Base-by-base conservation (phyloP, 306 rosid species). In the Vicia sativa region DNA sequence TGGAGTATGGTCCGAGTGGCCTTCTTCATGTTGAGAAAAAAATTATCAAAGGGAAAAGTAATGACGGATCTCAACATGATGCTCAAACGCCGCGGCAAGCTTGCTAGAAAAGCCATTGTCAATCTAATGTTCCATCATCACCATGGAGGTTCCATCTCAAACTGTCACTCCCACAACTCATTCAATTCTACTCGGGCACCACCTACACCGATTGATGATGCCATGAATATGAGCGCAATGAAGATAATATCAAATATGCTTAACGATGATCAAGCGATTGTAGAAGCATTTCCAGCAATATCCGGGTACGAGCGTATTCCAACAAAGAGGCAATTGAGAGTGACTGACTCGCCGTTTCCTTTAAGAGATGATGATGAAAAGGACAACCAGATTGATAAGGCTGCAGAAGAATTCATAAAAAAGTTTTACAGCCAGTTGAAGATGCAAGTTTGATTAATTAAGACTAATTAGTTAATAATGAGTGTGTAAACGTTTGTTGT, bases 291-390 rank as follows among this genome's bases (percentile, higher is more conserved):
- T 0, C 97, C 95, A 0, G 83, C 82, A 0, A 75, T 93, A 1
- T 89, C 87, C 0, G 90, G 86, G 26, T 84, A 82, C 1, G 87
- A 86, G 0, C 61, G 43, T 9, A 87, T 85, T 68, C 93, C 91
- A 3, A 61, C 62, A 78, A 95, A 79, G 55, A 79, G 90, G 56
- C 95, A 85, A 72, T 67, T 90, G 72, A 86, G 99, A 79, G 87
- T 93, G 5, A 90, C 99, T 0, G 99, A 93, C 80, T 93, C 99
- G 0, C 99, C 99, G 10, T 93, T 90, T 14, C 96, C 97, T 2
- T 34, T 93, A 34, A 70, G 78, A 15, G 85, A 82, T 4, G 76
- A 31, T 0, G 84, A 88, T 10, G 84, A 65, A 9, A 58, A 44
- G 14, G 87, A 87, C 23, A 34, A 70, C 44, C 84, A 43, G 11